These are phyloP conservation scores for Xerophyta viscosa DNA, from an alignment of 106 monocot species.

Conservation along the genomic window DNA sequence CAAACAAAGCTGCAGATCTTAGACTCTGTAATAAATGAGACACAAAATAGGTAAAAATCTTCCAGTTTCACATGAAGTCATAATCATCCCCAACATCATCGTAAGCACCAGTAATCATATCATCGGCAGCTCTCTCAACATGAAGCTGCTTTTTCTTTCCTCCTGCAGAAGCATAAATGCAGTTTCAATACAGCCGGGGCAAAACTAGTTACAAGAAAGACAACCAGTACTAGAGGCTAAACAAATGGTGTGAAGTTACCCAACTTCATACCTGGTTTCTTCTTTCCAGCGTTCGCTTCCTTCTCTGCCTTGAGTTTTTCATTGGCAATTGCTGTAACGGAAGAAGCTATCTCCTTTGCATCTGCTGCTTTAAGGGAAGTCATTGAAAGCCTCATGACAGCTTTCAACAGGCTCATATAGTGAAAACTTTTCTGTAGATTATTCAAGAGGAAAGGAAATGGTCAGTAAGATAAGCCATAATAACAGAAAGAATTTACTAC, in stretches of 20 bases:
- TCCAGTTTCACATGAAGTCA: slow-evolving; percentile 68
- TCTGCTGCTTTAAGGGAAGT: slow-evolving; percentile 76
- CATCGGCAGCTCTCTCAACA: slow-evolving; percentile 72
- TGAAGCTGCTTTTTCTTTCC: slow-evolving; percentile 89
- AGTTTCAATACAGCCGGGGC: background rate
- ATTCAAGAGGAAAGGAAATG: too few species aligned
- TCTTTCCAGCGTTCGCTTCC: slow-evolving; percentile 90
- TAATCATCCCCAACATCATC: slow-evolving; percentile 57
- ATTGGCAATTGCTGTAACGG: slow-evolving; percentile 79
- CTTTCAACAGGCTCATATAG: slow-evolving; percentile 75
- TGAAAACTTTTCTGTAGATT: slow-evolving; percentile 87
- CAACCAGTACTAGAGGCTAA: background rate
- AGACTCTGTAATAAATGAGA: too few species aligned
- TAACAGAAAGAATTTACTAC: too few species aligned
- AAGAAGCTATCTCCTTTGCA: slow-evolving; percentile 85
- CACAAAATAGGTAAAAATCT: too few species aligned
- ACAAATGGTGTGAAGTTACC: background rate
- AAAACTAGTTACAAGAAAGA: background rate
- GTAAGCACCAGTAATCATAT: slow-evolving; percentile 31
- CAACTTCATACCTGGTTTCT: slow-evolving; percentile 67
- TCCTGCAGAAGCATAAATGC: slow-evolving; percentile 21
- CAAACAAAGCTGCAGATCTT: too few species aligned
- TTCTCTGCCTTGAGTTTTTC: slow-evolving; percentile 94
- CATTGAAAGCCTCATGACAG: slow-evolving; percentile 75
- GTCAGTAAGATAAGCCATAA: too few species aligned